Evolutionary conservation across 1,284 basidiomycete species (phyloP).

Genomic region (Athelia sp.): DNA sequence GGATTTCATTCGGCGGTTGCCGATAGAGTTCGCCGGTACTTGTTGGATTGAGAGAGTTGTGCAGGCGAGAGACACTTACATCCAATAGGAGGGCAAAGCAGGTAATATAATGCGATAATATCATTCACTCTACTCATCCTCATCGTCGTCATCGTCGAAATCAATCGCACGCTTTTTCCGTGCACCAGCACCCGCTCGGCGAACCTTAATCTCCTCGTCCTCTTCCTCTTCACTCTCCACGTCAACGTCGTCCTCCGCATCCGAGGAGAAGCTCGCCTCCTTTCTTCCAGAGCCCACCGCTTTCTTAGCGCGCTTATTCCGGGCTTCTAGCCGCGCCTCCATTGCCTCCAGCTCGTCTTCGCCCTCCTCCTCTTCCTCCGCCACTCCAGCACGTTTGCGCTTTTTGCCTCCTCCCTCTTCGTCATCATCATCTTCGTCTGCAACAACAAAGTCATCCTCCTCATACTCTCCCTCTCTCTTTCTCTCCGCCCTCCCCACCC

Average conservation of each 20-base stretch:
- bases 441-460: slow-evolving; percentile 79
- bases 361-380: slow-evolving; percentile 38
- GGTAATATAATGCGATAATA: not conserved
- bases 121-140: slow-evolving; percentile 14
- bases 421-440: slow-evolving; percentile 69
- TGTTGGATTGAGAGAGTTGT: too few species aligned
- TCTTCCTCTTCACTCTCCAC: slow-evolving; percentile 73
- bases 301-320: slow-evolving; percentile 24
- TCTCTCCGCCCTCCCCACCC: slow-evolving; percentile 22
- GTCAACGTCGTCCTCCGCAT: slow-evolving; percentile 38
- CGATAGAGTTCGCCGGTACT: too few species aligned
- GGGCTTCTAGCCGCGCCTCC: slow-evolving; percentile 57
- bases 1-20: too few species aligned
- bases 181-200: slow-evolving; percentile 39
- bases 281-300: slow-evolving; percentile 23
- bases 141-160: slow-evolving; percentile 59
- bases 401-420: slow-evolving; percentile 29
- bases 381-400: slow-evolving; percentile 34
- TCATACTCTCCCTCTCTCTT: slow-evolving; percentile 62
- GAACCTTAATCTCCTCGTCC: slow-evolving; percentile 57
- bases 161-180: slow-evolving; percentile 54
- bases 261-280: slow-evolving; percentile 11
- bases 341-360: slow-evolving; percentile 65
- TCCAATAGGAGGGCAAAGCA: not conserved
- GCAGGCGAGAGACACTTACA: too few species aligned